phyloP scores from a whole-genome alignment of 306 rosid species.

The Potentilla sterilis region DNA sequence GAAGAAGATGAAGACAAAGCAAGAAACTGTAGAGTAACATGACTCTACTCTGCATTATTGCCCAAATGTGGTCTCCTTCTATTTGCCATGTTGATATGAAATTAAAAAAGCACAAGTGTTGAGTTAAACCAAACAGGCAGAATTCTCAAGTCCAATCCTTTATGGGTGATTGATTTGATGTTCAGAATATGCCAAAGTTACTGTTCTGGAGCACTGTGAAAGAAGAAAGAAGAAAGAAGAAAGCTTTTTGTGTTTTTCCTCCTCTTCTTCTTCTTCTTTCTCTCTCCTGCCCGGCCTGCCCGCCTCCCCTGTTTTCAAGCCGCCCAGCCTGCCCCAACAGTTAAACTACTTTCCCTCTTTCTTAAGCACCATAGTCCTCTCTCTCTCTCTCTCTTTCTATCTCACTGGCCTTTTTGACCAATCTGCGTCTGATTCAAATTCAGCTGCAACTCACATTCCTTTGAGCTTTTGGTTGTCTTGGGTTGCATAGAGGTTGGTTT shows the following conservation, averaged over 20 bases:
- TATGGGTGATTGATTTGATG: constrained; percentile 11
- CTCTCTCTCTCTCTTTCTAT: constrained; percentile 11
- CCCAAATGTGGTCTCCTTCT: background rate
- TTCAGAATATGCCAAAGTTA: constrained; percentile 29
- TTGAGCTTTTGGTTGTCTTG: constrained; percentile 6
- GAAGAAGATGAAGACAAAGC: background rate
- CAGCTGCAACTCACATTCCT: constrained; percentile 12
- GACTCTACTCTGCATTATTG: constrained; percentile 11
- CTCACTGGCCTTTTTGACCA: constrained; percentile 16
- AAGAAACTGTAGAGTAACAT: background rate
- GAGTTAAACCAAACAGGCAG: background rate
- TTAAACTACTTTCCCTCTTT: constrained; percentile 39
- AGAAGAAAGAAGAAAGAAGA: constrained; percentile 11
- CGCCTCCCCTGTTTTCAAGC: constrained; percentile 34
- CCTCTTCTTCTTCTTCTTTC: background rate
- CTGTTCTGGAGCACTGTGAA: constrained; percentile 14
- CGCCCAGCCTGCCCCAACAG: constrained; percentile 45
- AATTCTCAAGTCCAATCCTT: background rate
- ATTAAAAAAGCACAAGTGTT: background rate
- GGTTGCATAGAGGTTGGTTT: constrained; percentile 2
- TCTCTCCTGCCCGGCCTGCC: constrained; percentile 58
- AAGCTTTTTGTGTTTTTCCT: background rate
- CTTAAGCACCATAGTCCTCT: constrained; percentile 33
- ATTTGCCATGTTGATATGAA: background rate
- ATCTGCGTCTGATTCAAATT: constrained; percentile 28